Percentiles rank a stretch among this genome's conserved stretches.
Evolutionary conservation across 2,329 filamentous ascomycete species (phyloP).

Genomic region (Knoxdaviesia proteae): DNA sequence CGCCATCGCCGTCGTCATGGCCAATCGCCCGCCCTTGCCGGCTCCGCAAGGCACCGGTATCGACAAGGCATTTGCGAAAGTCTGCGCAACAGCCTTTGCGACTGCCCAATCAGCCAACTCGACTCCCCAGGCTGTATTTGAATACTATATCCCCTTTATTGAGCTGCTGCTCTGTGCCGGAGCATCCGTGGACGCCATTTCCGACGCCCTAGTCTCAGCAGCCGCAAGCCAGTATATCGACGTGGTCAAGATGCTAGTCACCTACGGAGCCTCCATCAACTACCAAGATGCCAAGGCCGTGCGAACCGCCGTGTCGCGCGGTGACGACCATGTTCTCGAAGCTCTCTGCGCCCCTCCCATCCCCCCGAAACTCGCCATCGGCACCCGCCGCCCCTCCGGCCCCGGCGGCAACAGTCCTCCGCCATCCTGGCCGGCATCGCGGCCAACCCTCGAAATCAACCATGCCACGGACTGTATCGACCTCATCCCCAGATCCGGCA

Average conservation of each 20-base stretch:
- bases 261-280: slow-evolving; percentile 32
- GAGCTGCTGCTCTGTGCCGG: slow-evolving; percentile 38
- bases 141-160: slow-evolving; percentile 12
- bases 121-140: too few species aligned
- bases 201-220: slow-evolving; percentile 25
- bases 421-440: too few species aligned
- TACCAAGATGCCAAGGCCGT: slow-evolving; percentile 28
- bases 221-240: slow-evolving; percentile 28
- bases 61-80: slow-evolving; percentile 16
- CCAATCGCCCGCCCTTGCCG: slow-evolving; percentile 26
- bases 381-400: slow-evolving; percentile 19
- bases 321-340: slow-evolving; percentile 23
- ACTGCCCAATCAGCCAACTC: too few species aligned
- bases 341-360: slow-evolving; percentile 12
- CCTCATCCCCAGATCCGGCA: slow-evolving; percentile 24
- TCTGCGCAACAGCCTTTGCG: too few species aligned
- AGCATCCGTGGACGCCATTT: slow-evolving; percentile 27
- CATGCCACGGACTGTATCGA: slow-evolving; percentile 25
- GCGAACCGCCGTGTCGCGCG: slow-evolving; percentile 24
- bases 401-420: slow-evolving; percentile 9
- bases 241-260: slow-evolving; percentile 30
- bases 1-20: slow-evolving; percentile 30
- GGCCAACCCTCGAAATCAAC: too few species aligned
- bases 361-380: slow-evolving; percentile 14
- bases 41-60: slow-evolving; percentile 29